Percentiles rank a stretch among this genome's conserved stretches.
Conservation (phyloP, 768 basidiomycete species). For the Suillus discolor region DNA sequence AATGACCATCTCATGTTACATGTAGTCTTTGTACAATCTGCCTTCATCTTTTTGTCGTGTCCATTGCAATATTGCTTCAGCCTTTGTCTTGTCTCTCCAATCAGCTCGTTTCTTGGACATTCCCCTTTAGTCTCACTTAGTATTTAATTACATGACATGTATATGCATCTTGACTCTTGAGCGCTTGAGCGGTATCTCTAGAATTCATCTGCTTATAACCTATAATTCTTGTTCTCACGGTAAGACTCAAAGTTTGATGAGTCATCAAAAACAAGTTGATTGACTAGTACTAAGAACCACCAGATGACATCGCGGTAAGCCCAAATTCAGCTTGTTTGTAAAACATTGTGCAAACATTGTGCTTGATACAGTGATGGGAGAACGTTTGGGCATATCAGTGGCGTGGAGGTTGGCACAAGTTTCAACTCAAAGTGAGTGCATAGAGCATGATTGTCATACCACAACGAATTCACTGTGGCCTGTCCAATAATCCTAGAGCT, state of each 20-base stretch:
- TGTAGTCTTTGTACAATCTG: not conserved
- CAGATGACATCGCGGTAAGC: not conserved
- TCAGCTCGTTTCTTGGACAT: not conserved
- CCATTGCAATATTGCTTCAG: not conserved
- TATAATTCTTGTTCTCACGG: not conserved
- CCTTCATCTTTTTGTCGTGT: not conserved
- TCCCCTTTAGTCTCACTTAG: not conserved
- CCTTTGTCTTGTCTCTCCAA: not conserved
- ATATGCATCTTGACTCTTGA: too few species aligned
- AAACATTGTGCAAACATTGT: not conserved
- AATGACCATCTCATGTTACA: not conserved
- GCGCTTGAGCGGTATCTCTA: too few species aligned
- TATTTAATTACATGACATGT: too few species aligned
- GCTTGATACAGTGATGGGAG: constrained; percentile 13
- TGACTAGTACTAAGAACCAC: too few species aligned
- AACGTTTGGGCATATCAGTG: constrained; percentile 33
- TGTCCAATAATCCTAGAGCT: constrained; percentile 15
- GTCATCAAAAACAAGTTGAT: not conserved
- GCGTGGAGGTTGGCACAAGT: constrained; percentile 18
- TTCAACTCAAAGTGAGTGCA: constrained; percentile 26
- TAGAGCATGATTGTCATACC: not conserved
- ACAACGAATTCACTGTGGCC: not conserved
- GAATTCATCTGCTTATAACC: too few species aligned
- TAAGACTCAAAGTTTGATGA: not conserved
- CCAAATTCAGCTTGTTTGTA: too few species aligned